Conservation (phyloP, 495 filamentous ascomycete genomes). For the Thermothielavioides terrestris region DNA sequence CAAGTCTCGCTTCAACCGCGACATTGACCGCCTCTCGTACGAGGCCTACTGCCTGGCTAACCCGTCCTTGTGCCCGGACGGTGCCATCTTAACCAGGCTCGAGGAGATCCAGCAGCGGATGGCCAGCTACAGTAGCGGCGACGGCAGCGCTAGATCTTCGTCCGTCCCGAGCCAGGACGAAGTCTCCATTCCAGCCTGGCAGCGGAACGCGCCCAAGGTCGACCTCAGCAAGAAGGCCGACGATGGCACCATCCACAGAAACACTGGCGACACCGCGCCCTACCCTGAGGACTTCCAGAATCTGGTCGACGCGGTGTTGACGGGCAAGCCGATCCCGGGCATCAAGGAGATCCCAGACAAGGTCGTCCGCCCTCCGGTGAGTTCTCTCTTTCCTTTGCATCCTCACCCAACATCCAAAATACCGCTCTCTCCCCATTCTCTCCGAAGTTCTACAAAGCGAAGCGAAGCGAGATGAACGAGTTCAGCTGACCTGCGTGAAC, state of each 20-base stretch:
- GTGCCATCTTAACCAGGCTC: conserved; percentile 19
- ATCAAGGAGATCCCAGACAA: conserved; percentile 85
- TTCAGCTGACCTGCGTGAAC: not conserved
- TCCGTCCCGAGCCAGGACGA: not conserved
- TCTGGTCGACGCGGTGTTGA: conserved; percentile 81
- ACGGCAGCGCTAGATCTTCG: not conserved
- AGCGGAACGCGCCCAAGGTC: conserved; percentile 35
- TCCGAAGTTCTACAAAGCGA: no score
- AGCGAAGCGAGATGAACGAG: not conserved
- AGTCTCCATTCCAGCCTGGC: conserved; percentile 33
- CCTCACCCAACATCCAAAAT: not conserved
- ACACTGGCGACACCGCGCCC: conserved; percentile 39
- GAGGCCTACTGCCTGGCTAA: conserved; percentile 23
- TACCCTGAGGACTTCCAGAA: conserved; percentile 85
- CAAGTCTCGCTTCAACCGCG: conserved; percentile 26
- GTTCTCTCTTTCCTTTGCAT: not conserved
- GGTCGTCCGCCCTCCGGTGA: conserved; percentile 51
- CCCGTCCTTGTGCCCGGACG: conserved; percentile 10
- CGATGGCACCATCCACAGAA: conserved; percentile 12
- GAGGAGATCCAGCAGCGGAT: conserved; percentile 21
- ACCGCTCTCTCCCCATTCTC: not conserved
- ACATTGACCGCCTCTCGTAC: conserved; percentile 31
- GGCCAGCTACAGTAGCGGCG: not conserved
- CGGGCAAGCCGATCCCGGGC: conserved; percentile 75
- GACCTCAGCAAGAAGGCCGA: conserved; percentile 31